Base-by-base conservation (phyloP, 148 eudicot species). In the Oxyria digyna region DNA sequence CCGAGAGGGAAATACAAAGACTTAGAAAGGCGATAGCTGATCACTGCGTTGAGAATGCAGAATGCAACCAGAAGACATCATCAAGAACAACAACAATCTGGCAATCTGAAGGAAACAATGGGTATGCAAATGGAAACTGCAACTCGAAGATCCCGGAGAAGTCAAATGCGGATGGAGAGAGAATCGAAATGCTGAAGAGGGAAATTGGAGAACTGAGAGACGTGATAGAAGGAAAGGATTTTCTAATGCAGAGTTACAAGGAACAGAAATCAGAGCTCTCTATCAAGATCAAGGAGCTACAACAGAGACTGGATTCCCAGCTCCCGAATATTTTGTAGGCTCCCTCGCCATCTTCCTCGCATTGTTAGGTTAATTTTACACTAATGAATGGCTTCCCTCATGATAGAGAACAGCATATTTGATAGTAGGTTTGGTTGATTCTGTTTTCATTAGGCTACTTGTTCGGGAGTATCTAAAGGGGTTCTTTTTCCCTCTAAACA, bases 1-100 rank as follows among this genome's bases (percentile, higher is more conserved):
- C 99, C 0, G 89, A 91, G 74, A 74, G 91, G 80, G 96, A 91
- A 74, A 85, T 91, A 45, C 99, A 94, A 80, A 85, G 92, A 72
- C 67, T 94, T 74, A 88, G 97, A 75, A 91, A 91, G 82, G 97
- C 85, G 13, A 82, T 94, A 69, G 97, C 97, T 0, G 96, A 94
- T 76, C 92, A 87, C 72, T 89, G 92, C 68, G 83, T 87, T 66
- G 87, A 84, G 26, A 84, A 81, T 67, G 77, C 64, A 10, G 82
- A 71, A 68, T 54, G 79, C 13, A 73, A 78, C 15, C 86, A 87
- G 23, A 87, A 80, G 74, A 76, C 67, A 38, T 72, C 84, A 10
- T 62, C 78, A 35, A 68, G 73, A 14, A 70, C 79, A 35, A 68
- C 74, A 14, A 72, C 79, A 31, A 50, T 73, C 24, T 76, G 84